Evolutionary conservation across 2,329 filamentous ascomycete genomes (phyloP).

Genomic region (Tolypocladium cylindrosporum): DNA sequence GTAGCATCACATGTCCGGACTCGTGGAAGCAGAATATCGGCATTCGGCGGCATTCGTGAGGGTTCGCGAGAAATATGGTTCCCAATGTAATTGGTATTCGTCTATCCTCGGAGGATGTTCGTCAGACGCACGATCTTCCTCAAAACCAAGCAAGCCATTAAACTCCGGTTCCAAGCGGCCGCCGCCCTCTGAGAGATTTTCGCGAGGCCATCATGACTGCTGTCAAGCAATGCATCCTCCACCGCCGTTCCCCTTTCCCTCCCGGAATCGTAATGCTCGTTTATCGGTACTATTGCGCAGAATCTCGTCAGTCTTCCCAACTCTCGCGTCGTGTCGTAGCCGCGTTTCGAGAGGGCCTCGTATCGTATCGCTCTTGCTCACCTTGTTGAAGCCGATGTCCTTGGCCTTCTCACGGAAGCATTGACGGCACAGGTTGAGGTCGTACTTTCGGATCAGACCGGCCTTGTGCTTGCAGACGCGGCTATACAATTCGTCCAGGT

Average conservation of each 20-base stretch:
- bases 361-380: conserved; percentile 21
- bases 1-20: background rate
- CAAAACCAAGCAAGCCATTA: conserved; percentile 34
- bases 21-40: background rate
- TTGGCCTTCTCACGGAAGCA: conserved; percentile 67
- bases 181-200: conserved; percentile 29
- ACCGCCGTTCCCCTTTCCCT: conserved; percentile 8
- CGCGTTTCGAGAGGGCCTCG: background rate
- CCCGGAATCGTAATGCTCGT: conserved; percentile 10
- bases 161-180: conserved; percentile 36
- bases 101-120: conserved; percentile 32
- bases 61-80: background rate
- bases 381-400: conserved; percentile 68
- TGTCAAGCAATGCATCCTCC: conserved; percentile 13
- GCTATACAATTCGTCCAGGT: conserved; percentile 27
- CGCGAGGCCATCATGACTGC: conserved; percentile 19
- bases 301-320: conserved; percentile 7
- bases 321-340: background rate
- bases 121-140: conserved; percentile 31
- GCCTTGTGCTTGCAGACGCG: conserved; percentile 81
- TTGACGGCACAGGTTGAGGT: conserved; percentile 79
- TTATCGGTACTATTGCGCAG: conserved; percentile 26
- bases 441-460: conserved; percentile 99
- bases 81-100: conserved; percentile 31
- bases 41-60: background rate